Evolutionary conservation across 1,284 basidiomycete genomes (phyloP).

Genomic region (Sporisorium reilianum): DNA sequence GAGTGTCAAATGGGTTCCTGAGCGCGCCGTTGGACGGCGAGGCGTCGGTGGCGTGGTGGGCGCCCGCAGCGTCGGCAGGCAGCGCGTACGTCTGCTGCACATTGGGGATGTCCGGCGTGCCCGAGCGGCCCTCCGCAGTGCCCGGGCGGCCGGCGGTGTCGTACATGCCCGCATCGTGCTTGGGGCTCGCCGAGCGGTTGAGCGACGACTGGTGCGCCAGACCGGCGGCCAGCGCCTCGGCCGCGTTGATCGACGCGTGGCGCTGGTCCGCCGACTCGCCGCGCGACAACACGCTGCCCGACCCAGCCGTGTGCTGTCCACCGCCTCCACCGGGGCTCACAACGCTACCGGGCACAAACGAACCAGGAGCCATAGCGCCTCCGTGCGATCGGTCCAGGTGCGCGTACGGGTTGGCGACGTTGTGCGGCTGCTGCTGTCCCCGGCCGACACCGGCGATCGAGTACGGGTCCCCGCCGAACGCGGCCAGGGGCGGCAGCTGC

Average conservation of each 20-base stretch:
- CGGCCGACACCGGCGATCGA: slow-evolving; percentile 56
- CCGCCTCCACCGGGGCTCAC: neutral
- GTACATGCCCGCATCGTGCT: slow-evolving; percentile 6
- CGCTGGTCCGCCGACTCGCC: slow-evolving; percentile 21
- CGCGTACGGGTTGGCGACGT: slow-evolving; percentile 63
- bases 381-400: slow-evolving; percentile 57
- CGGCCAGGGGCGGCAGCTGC: slow-evolving; percentile 57
- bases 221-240: slow-evolving; percentile 41
- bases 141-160: slow-evolving; percentile 51
- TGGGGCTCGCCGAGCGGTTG: slow-evolving; percentile 23
- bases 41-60: slow-evolving; percentile 15
- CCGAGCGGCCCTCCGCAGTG: slow-evolving; percentile 49
- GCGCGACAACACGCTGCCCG: slow-evolving; percentile 25
- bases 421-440: slow-evolving; percentile 39
- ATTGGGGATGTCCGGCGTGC: slow-evolving; percentile 61
- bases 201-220: slow-evolving; percentile 37
- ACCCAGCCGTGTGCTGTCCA: slow-evolving; percentile 22
- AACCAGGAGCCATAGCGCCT: slow-evolving; percentile 7
- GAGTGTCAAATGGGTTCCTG: slow-evolving; percentile 27
- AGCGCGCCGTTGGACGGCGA: slow-evolving; percentile 11
- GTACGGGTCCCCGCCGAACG: slow-evolving; percentile 59
- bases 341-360: slow-evolving; percentile 19
- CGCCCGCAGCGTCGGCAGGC: slow-evolving; percentile 14
- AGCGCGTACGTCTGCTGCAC: slow-evolving; percentile 59
- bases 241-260: slow-evolving; percentile 25